Evolutionary conservation across 2,329 filamentous ascomycete species (phyloP).

Genomic region (Septoria linicola): DNA sequence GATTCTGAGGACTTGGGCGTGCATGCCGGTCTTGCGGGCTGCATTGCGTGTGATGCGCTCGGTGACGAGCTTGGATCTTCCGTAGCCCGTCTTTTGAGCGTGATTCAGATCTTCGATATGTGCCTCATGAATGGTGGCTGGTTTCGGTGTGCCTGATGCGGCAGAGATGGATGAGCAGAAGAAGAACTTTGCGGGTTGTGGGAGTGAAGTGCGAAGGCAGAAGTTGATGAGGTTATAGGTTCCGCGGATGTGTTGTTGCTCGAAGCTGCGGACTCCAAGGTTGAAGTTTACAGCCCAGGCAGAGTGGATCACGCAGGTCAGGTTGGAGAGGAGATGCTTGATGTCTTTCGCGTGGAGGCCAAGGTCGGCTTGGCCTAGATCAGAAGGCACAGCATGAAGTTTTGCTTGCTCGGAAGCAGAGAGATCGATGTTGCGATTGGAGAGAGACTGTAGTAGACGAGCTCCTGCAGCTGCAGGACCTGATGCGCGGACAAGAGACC

Average conservation of each 20-base stretch:
- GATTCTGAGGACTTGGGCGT: slow-evolving; percentile 29
- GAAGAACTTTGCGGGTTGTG: slow-evolving; percentile 34
- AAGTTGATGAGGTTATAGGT: slow-evolving; percentile 36
- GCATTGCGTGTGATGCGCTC: slow-evolving; percentile 37
- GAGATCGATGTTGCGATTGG: slow-evolving; percentile 37
- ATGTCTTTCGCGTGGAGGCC: slow-evolving; percentile 30
- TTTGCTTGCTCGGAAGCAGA: slow-evolving; percentile 15
- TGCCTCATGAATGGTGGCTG: slow-evolving; percentile 35
- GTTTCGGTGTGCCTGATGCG: slow-evolving; percentile 17
- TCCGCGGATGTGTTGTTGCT: slow-evolving; percentile 34
- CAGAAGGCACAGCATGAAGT: slow-evolving; percentile 30
- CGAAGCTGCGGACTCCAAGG: slow-evolving; percentile 36
- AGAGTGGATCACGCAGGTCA: slow-evolving; percentile 39
- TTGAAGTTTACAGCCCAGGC: slow-evolving; percentile 45
- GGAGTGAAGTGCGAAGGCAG: slow-evolving; percentile 24
- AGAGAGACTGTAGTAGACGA: slow-evolving; percentile 39
- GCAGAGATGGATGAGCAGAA: slow-evolving; percentile 43
- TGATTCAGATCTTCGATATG: slow-evolving; percentile 30
- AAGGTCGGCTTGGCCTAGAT: slow-evolving; percentile 30
- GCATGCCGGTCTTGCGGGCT: slow-evolving; percentile 31
- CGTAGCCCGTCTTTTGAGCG: slow-evolving; percentile 39
- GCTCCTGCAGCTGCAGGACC: slow-evolving; percentile 33
- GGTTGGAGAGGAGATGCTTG: slow-evolving; percentile 23
- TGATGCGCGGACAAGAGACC: slow-evolving; percentile 54
- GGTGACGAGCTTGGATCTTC: slow-evolving; percentile 41